phyloP scores from a whole-genome alignment of 177 flowering plant species.

The Tripterygium wilfordii region DNA sequence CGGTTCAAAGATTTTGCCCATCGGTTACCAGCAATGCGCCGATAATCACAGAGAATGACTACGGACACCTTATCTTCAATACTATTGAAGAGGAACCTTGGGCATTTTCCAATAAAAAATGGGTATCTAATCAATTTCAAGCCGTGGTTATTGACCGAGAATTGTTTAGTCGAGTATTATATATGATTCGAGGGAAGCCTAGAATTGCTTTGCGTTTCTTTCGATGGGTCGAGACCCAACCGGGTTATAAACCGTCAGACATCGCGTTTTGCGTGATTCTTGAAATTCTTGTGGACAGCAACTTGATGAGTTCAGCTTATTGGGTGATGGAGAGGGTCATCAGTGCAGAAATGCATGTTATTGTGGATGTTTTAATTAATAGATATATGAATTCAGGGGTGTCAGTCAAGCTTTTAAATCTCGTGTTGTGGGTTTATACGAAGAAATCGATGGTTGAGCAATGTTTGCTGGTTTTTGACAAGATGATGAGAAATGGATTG shows the following conservation, averaged over 20 bases:
- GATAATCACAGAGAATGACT: constrained; percentile 15
- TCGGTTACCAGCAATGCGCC: not conserved
- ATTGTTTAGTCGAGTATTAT: constrained; percentile 35
- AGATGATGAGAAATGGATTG: constrained; percentile 47
- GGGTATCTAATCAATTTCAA: constrained; percentile 26
- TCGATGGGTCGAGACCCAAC: constrained; percentile 51
- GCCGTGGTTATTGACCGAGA: constrained; percentile 29
- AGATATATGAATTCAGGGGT: constrained; percentile 20
- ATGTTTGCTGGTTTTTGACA: constrained; percentile 42
- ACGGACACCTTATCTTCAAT: constrained; percentile 23
- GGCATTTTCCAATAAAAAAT: constrained; percentile 15
- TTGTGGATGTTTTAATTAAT: constrained; percentile 45
- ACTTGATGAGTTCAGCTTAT: constrained; percentile 31
- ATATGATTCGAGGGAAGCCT: constrained; percentile 32
- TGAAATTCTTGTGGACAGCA: constrained; percentile 34
- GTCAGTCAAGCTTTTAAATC: constrained; percentile 36
- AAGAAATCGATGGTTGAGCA: constrained; percentile 38
- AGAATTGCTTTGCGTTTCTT: constrained; percentile 44
- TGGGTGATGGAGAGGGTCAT: constrained; percentile 36
- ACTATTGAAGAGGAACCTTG: constrained; percentile 18
- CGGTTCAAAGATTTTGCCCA: constrained; percentile 7
- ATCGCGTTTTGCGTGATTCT: constrained; percentile 35
- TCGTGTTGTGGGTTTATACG: constrained; percentile 41
- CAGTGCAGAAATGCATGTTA: constrained; percentile 23
- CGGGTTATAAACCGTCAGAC: constrained; percentile 35